Percentiles rank a stretch among this genome's conserved stretches.
Conservation (phyloP, 163 green algal genomes). For the Prototheca wickerhamii region DNA sequence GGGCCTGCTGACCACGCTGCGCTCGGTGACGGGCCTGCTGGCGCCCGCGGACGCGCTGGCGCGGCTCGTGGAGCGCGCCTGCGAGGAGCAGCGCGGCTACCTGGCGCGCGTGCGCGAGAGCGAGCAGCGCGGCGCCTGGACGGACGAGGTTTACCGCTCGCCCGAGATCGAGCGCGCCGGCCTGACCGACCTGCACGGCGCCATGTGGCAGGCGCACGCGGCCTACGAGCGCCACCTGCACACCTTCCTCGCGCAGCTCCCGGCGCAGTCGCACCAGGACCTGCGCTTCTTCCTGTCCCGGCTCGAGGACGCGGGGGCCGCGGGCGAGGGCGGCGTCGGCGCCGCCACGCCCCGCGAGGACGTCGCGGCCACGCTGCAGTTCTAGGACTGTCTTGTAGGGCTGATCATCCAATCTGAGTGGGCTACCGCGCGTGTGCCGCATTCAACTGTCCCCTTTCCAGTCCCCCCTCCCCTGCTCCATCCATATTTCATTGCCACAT, state of each 20-base stretch:
- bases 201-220: conserved; percentile 19
- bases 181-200: conserved; percentile 13
- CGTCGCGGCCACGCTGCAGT: no score
- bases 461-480: no score
- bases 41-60: conserved; percentile 16
- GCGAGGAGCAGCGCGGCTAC: conserved; percentile 13
- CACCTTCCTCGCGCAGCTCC: conserved; percentile 24
- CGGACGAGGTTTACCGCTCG: conserved; percentile 18
- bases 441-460: no score
- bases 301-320: conserved; percentile 2
- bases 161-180: conserved; percentile 13
- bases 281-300: conserved; percentile 17
- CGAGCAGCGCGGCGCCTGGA: conserved; percentile 23
- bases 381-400: no score
- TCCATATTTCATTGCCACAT: no score
- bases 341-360: neutral
- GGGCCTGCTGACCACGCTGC: conserved; percentile 14
- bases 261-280: conserved; percentile 12
- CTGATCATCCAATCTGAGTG: no score
- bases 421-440: no score
- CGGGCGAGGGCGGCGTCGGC: neutral
- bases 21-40: conserved; percentile 18
- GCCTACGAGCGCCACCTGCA: conserved; percentile 18
- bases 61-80: conserved; percentile 8
- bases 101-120: conserved; percentile 16